Percentiles rank a stretch among this genome's conserved stretches.
Conservation (phyloP, 371 early-diverging fungal genomes). For the Mucor mucedo region DNA sequence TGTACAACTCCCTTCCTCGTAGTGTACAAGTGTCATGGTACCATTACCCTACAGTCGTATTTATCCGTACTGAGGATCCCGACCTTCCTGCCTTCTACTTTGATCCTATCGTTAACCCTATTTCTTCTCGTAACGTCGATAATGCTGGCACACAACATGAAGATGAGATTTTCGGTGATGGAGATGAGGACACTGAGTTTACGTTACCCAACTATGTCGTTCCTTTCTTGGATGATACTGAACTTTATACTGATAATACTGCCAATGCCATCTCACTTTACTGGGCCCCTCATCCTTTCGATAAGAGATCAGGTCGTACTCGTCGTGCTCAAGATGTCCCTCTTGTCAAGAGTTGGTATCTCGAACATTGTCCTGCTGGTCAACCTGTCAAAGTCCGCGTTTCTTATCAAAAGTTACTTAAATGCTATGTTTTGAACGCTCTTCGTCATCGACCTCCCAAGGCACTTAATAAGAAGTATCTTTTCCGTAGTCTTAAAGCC, state of each 20-base stretch:
- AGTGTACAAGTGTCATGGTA: conserved; percentile 92
- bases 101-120: conserved; percentile 97
- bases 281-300: conserved; percentile 98
- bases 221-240: conserved; percentile 84
- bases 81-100: conserved; percentile 97
- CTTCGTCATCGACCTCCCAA: conserved; percentile 88
- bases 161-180: conserved; percentile 88
- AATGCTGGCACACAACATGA: conserved; percentile 67
- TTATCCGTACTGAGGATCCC: conserved; percentile 90
- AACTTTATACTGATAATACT: conserved; percentile 91
- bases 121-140: conserved; percentile 80
- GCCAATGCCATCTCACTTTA: conserved; percentile 91
- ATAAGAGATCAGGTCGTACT: conserved; percentile 90
- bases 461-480: conserved; percentile 88
- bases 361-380: conserved; percentile 93
- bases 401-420: conserved; percentile 96
- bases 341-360: conserved; percentile 96
- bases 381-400: conserved; percentile 98
- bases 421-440: conserved; percentile 89
- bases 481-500: conserved; percentile 92
- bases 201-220: conserved; percentile 77
- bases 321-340: conserved; percentile 96
- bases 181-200: conserved; percentile 74
- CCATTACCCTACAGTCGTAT: conserved; percentile 91
- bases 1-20: conserved; percentile 96